Base-by-base conservation (phyloP, 2,329 filamentous ascomycete genomes). In the Aureobasidium sp. region DNA sequence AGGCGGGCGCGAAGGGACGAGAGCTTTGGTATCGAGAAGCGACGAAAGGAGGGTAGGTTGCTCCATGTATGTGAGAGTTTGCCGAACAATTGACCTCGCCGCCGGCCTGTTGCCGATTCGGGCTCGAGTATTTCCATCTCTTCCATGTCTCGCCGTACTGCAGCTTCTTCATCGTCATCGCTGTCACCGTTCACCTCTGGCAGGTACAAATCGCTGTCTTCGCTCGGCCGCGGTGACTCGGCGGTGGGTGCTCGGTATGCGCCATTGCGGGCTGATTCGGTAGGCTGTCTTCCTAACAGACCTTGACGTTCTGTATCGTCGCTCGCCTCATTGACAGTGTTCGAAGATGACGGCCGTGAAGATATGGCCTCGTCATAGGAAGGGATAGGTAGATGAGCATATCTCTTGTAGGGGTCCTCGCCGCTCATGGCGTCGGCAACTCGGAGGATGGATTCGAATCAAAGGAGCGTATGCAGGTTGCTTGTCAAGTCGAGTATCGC, bases 71-170 rank as follows among this genome's bases (percentile, higher is more conserved):
- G 89, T 42, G 86, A 86, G 70, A 88, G 83, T 65, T 81, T 82
- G 68, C 78, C 77, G 65, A 82, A 77, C 71, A 87, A 74, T 53
- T 79, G 77, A 33, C 81, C 78, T 67, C 70, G 63, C 36, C 70
- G 67, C 33, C 66, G 50, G n/a, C 47, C 60, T 43, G 63, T 68
- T 54, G 53, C 65, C 25, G 75, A 70, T 64, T 74, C 77, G 50
- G 77, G 76, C 71, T 97, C 94, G 73, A 94, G 88, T 48, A 97
- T 88, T 71, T 97, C 94, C 86, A 97, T 90, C 85, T 98, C 92
- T 75, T 97, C 89, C 82, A 98, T 91, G 79, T 96, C 93, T 70
- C 91, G 87, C 69, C 93, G 90, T 72, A 96, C 86, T 50, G 79
- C 78, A 64, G 74, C 92, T 79, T 82, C 81, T 72, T 73, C 82